Evolutionary conservation across 2,329 filamentous ascomycete species (phyloP), one percentile per base, ranked within the genome.

Genomic region (Botrytis paeoniae): DNA sequence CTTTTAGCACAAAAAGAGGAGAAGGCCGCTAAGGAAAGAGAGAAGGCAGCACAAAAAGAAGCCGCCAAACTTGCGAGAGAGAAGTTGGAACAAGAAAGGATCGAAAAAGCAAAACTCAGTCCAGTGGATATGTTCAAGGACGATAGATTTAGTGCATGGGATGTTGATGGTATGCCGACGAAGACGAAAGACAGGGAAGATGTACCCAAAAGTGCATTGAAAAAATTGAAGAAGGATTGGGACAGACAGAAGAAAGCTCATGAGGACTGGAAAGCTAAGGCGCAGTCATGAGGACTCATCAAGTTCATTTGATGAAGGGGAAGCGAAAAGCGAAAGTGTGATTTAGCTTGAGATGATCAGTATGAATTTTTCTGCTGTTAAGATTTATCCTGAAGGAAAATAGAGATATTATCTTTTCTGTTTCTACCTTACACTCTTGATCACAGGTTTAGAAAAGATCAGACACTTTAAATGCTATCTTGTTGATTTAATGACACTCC

Each of bases 151-250:
- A 89, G 86, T 76, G 93, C 88, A 29, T 97, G 93, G 93, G 94
- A 97, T 80, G 90, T 87, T 9, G 91, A 95, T 73, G 95, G 95
- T 0, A 75, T 97, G 75, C 95, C 95, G 3, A 92, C 88, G 0
- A 93, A 90, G 83, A 89, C 94, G 81, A 90, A 89, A 75, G 90
- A 93, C 45, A 94, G 94, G 0, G 90, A 89, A 74, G 93, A 97
- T 77, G 86, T 98, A 54, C 88, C 93, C 7, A 97, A 97, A 85
- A 92, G 88, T 74, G 88, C 90, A 80, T 80, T 84, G 69, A 98
- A 98, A 87, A 95, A 93, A 85, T 82, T 97, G 78, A 91, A 86
- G 83, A 98, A 98, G 85, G 91, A 94, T 72, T 97, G 93, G 93
- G 92, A 97, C 78, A 90, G 87, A 81, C 95, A 98, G 85, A 96